Evolutionary conservation across 2,329 filamentous ascomycete species (phyloP), one percentile per base, ranked within the genome.

Genomic region (Huntiella savannae): DNA sequence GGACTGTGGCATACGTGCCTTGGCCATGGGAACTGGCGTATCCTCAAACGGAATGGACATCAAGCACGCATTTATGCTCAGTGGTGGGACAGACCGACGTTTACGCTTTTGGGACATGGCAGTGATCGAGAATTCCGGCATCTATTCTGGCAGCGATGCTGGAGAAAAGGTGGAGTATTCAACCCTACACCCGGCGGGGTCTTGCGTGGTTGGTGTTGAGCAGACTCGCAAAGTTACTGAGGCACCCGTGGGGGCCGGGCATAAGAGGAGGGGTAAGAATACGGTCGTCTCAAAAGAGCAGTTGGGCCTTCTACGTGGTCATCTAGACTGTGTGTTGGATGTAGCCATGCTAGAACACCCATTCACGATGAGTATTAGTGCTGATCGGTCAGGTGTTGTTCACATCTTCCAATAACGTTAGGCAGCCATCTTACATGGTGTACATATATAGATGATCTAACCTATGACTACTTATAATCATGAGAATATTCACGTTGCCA

Each of bases 31-130:
- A 5, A 73, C 77, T 7, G 80, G 85, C 55, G 77, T 85, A 52
- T 67, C 71, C 4, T 71, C 75, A 17, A 77, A 85, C 43, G 77
- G 82, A 43, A 69, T 74, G 38, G 82, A 87, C 40, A 71, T 80
- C 3, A 79, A 81, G 48, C 78, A 85, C 55, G 79, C 83, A 0
- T 95, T 91, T 58, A 73, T 95, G 40, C 65, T 98, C 34, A 91
- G 85, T 0, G 87, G 80, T 13, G 88, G 88, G 0, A 82, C 82
- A 8, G 91, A 96, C 60, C 84, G 82, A 62, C 91, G 83, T 60
- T 73, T 98, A 13, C 77, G 91, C 7, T 96, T 92, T 62, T 98
- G 91, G 91, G 88, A 98, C 57, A 69, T 91, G 11, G 69, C 75
- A 7, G 77, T 78, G 7, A 70, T 84, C 7, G 85, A 94, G 56